A percentile compares a stretch with the other conserved stretches of the same genome.
Evolutionary conservation across 202 grass and related monocot genomes (phyloP).

Genomic region (Schoenoplectus triqueter): DNA sequence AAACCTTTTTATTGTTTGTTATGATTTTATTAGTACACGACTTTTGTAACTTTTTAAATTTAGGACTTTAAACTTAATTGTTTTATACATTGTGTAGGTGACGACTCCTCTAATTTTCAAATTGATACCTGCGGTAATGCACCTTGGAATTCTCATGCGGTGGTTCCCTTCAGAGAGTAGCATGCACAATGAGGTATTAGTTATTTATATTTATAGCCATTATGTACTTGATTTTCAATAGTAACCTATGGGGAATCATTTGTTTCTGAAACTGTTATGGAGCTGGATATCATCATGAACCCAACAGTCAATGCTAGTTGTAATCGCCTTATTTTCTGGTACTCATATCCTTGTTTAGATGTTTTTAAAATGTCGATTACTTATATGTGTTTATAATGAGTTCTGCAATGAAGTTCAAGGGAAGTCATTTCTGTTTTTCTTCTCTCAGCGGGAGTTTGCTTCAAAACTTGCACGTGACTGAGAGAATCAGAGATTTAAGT

Average conservation of each 20-base stretch:
- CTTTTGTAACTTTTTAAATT: constrained; percentile 30
- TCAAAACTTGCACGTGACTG: constrained; percentile 31
- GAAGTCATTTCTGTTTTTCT: constrained; percentile 37
- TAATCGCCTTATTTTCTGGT: not conserved
- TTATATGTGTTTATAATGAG: constrained; percentile 26
- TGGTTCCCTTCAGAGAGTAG: constrained; percentile 85
- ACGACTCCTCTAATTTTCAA: constrained; percentile 98
- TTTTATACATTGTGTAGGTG: constrained; percentile 59
- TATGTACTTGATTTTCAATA: constrained; percentile 15
- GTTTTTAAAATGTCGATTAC: not conserved
- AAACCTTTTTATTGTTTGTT: constrained; percentile 35
- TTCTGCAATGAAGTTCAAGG: constrained; percentile 20
- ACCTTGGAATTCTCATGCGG: constrained; percentile 92
- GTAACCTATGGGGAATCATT: constrained; percentile 13
- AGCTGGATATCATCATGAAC: not conserved
- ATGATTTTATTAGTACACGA: constrained; percentile 26
- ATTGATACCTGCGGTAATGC: constrained; percentile 93
- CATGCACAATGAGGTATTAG: constrained; percentile 77
- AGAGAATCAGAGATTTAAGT: constrained; percentile 37
- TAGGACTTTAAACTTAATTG: not conserved
- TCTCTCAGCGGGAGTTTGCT: constrained; percentile 55
- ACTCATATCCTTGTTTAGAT: constrained; percentile 5
- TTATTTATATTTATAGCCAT: constrained; percentile 40
- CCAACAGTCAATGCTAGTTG: constrained; percentile 10
- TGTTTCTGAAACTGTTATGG: constrained; percentile 5